These are phyloP conservation scores for Hamamelis virginiana DNA, from an alignment of 164 flowering plant genomes.

Conservation along the genomic window DNA sequence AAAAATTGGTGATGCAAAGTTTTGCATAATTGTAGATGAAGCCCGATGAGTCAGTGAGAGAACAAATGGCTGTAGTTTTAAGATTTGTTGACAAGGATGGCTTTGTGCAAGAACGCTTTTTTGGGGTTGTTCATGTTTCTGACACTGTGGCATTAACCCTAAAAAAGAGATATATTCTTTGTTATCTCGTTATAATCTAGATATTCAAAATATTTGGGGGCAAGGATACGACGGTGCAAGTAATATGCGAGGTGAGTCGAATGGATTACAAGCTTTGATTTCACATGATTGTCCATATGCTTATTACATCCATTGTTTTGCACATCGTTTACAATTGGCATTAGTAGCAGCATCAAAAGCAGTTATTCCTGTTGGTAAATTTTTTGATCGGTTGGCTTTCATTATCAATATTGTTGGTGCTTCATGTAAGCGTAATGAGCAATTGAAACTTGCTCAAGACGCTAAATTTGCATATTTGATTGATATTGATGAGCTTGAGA, in stretches of 20 bases:
- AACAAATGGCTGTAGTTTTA: background rate
- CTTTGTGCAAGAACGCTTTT: background rate
- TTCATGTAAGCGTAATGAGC: background rate
- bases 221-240: no score
- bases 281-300: no score
- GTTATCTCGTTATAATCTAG: no score
- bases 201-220: no score
- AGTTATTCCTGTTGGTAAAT: no score
- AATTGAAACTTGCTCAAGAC: background rate
- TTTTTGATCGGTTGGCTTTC: no score
- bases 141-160: background rate
- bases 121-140: slow-evolving; percentile 4
- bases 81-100: background rate
- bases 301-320: no score
- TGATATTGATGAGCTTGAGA: slow-evolving; percentile 9
- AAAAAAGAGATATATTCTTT: background rate
- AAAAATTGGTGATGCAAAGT: slow-evolving; percentile 21
- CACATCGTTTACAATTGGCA: no score
- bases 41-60: slow-evolving; percentile 6
- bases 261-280: no score
- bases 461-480: background rate
- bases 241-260: no score
- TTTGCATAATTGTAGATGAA: slow-evolving; percentile 25
- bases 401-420: background rate
- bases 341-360: no score